Conservation (phyloP, 371 early-diverging fungal species). For the Mortierella polycephala region DNA sequence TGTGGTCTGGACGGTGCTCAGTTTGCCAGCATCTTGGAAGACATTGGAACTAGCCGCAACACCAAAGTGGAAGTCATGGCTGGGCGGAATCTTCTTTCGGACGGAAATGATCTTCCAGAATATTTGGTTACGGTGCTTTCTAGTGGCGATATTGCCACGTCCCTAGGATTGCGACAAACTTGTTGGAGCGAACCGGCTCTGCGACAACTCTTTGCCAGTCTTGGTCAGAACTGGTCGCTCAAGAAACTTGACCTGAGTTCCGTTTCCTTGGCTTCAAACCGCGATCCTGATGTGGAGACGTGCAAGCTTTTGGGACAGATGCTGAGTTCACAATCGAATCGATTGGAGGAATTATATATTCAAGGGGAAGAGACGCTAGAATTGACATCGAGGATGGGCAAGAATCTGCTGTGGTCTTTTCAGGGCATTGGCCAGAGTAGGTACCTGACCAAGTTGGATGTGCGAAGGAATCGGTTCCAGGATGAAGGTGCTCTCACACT, state of each 20-base stretch:
- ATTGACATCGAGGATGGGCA: slow-evolving; percentile 42
- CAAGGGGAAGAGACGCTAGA: slow-evolving; percentile 41
- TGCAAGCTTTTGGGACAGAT: slow-evolving; percentile 43
- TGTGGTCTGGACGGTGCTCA: slow-evolving; percentile 41
- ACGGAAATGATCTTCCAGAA: slow-evolving; percentile 41
- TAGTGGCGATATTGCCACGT: slow-evolving; percentile 22
- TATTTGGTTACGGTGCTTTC: slow-evolving; percentile 16
- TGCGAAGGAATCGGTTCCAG: slow-evolving; percentile 36
- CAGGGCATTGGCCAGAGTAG: slow-evolving; percentile 41
- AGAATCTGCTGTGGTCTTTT: slow-evolving; percentile 39
- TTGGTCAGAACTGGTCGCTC: slow-evolving; percentile 38
- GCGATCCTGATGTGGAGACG: slow-evolving; percentile 51
- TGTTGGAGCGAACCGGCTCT: slow-evolving; percentile 43
- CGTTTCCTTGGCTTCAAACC: slow-evolving; percentile 37
- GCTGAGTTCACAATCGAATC: slow-evolving; percentile 30
- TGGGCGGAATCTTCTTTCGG: slow-evolving; percentile 38
- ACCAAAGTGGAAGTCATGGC: slow-evolving; percentile 31
- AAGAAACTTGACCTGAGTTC: slow-evolving; percentile 37
- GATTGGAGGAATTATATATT: slow-evolving; percentile 37
- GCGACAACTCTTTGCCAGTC: slow-evolving; percentile 33
- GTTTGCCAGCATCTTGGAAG: slow-evolving; percentile 36
- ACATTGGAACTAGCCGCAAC: slow-evolving; percentile 31
- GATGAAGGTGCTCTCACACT: slow-evolving; percentile 43
- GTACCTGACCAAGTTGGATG: slow-evolving; percentile 40
- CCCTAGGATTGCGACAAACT: slow-evolving; percentile 34